Evolutionary conservation across 306 rosid species (phyloP).

Genomic region (Oxytropis ochrocephala): DNA sequence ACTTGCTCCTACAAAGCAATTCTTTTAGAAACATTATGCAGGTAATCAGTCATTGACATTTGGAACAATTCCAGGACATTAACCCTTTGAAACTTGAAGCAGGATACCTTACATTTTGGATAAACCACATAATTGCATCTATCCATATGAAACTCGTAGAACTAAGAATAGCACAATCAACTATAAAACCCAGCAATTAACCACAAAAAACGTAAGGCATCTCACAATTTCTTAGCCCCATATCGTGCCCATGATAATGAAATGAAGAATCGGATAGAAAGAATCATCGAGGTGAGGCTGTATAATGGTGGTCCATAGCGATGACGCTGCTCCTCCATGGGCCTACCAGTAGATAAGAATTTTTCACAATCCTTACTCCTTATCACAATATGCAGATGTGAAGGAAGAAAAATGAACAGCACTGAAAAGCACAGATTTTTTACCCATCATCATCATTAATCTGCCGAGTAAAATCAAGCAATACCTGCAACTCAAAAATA

Average conservation of each 20-base stretch:
- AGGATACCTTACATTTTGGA: too few relatives aligned
- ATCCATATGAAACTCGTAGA: neutral
- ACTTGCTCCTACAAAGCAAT: too few relatives aligned
- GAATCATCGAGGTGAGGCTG: slow-evolving; percentile 70
- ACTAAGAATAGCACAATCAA: slow-evolving; percentile 13
- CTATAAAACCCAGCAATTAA: slow-evolving; percentile 4
- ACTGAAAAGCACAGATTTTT: slow-evolving; percentile 10
- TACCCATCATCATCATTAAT: slow-evolving; percentile 97
- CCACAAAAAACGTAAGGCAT: slow-evolving; percentile 17
- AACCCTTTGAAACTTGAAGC: too few relatives aligned
- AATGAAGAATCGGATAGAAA: slow-evolving; percentile 57
- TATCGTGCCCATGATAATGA: slow-evolving; percentile 60
- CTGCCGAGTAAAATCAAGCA: slow-evolving; percentile 73
- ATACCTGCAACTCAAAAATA: slow-evolving; percentile 55
- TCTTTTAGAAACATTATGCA: too few relatives aligned
- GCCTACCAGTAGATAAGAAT: slow-evolving; percentile 45
- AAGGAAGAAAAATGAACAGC: slow-evolving; percentile 8
- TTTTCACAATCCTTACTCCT: slow-evolving; percentile 5
- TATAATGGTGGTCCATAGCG: slow-evolving; percentile 95
- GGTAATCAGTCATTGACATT: too few relatives aligned
- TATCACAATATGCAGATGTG: neutral
- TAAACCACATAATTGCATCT: too few relatives aligned
- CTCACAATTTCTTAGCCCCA: slow-evolving; percentile 66
- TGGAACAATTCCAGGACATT: too few relatives aligned
- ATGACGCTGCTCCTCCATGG: slow-evolving; percentile 96